A percentile compares a stretch with the other conserved stretches of the same genome.
phyloP scores from a whole-genome alignment of 2,329 filamentous ascomycete species.

The Aspergillus ibericus region DNA sequence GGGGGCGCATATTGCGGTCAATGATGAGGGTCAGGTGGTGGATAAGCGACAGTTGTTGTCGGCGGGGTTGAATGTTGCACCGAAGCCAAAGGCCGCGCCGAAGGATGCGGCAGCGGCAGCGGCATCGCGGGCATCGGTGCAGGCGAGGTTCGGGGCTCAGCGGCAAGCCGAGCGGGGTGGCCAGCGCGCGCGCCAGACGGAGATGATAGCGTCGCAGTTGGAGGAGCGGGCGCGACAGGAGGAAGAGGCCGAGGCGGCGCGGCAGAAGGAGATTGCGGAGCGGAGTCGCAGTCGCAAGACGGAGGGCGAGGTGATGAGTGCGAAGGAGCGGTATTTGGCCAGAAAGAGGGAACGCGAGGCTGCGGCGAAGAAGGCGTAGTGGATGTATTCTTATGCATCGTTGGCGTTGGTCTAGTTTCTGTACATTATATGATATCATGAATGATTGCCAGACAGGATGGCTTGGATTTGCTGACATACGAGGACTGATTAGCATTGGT shows the following conservation, averaged over 20 bases:
- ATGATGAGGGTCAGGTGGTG: slow-evolving; percentile 64
- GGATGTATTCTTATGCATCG: not conserved
- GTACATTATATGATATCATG: slow-evolving; percentile 1
- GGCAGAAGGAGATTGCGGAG: slow-evolving; percentile 54
- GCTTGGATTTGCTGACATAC: not conserved
- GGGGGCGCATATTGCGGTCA: slow-evolving; percentile 56
- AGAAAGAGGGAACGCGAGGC: slow-evolving; percentile 56
- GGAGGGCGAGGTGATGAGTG: slow-evolving; percentile 57
- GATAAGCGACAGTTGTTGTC: slow-evolving; percentile 64
- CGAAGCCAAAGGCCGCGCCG: slow-evolving; percentile 49
- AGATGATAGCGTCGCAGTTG: slow-evolving; percentile 61
- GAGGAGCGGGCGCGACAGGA: slow-evolving; percentile 57
- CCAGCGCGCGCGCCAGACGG: slow-evolving; percentile 57
- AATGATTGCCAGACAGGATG: not conserved
- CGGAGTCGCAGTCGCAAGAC: slow-evolving; percentile 61
- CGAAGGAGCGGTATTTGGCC: slow-evolving; percentile 62
- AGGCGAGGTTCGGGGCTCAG: slow-evolving; percentile 26
- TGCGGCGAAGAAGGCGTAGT: slow-evolving; percentile 27
- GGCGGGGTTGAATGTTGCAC: slow-evolving; percentile 62
- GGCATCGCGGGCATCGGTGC: slow-evolving; percentile 17
- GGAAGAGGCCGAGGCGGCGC: slow-evolving; percentile 58
- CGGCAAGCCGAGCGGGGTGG: slow-evolving; percentile 41
- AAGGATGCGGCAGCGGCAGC: slow-evolving; percentile 19
- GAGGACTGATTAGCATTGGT: not conserved
- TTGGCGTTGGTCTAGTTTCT: not conserved